Base-by-base conservation (phyloP, 257 asterid species). In the Rauvolfia tetraphylla region DNA sequence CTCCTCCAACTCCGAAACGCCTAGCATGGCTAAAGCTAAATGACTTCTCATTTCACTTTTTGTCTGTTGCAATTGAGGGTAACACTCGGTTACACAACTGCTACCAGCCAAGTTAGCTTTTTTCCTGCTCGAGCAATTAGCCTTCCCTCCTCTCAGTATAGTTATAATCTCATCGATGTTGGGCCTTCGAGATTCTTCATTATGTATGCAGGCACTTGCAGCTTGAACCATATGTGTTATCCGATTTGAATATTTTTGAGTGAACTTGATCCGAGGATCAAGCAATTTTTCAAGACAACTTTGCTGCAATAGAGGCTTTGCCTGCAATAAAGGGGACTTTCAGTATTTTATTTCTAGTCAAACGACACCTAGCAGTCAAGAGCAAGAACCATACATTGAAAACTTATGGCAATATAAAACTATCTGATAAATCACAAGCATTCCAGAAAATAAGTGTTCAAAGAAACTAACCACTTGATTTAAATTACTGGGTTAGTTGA, bases 11-110 rank as follows among this genome's bases (percentile, higher is more conserved):
- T 95, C 98, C 3, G 86, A 17, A 36, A 90, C 95, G 68, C 96
- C 99, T 10, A 89, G 82, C 99, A 95, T 93, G 63, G 99, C 99
- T 83, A 95, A 76, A 20, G 98, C 93, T 41, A 93, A 88, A 80
- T 95, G 97, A 83, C 85, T 85, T 72, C 81, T 90, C 93, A 88
- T 90, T 81, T 95, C 97, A 74, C 91, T 95, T 79, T 83, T 90
- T 0, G 92, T 86, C 78, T 79, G 87, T 66, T 84, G 88, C 85
- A 84, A 75, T 39, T 85, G 93, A 7, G 86, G 67, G 78, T 77
- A 59, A 58, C 76, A 67, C 22, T 87, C 96, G 9, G 41, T 41
- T 59, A 81, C 74, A 48, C 65, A 41, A 27, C 79, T 76, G 75
- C 72, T 82, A 41, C 84, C 76, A 12, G 83, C 27, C 53, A 84